Conservation (phyloP, 108 stramenopile species). For the Thalassiosira profunda region DNA sequence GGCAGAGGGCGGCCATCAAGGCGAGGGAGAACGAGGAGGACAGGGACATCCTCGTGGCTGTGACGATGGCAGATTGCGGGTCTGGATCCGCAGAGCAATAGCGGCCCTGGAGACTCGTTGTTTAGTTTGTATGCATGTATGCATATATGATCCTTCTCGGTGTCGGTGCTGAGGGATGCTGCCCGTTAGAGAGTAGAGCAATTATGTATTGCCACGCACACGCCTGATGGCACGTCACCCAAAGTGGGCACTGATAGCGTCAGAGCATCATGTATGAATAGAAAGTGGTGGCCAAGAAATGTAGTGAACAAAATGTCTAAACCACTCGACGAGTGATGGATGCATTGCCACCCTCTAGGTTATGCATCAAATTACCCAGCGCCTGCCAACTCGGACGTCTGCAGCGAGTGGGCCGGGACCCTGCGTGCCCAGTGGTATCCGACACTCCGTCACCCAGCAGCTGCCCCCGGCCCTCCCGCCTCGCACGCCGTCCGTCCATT, state of each 20-base stretch:
- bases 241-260: no score
- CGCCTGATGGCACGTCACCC: no score
- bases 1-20: constrained; percentile 8
- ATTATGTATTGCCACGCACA: no score
- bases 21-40: constrained; percentile 7
- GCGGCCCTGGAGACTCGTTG: background rate
- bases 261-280: no score
- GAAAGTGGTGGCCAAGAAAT: background rate
- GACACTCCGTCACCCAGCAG: constrained; percentile 45
- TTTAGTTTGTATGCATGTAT: background rate
- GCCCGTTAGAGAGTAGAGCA: no score
- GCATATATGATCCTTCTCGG: no score
- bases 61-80: background rate
- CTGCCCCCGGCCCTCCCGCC: constrained; percentile 20
- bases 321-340: background rate
- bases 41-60: background rate
- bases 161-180: no score
- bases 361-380: constrained; percentile 30
- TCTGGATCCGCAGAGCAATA: constrained; percentile 3
- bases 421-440: constrained; percentile 34
- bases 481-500: constrained; percentile 38
- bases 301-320: background rate
- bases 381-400: constrained; percentile 42
- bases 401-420: constrained; percentile 25
- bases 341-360: background rate